These are phyloP conservation scores for Psilocybe sp. DNA, from an alignment of 768 basidiomycete species.

Conservation along the genomic window DNA sequence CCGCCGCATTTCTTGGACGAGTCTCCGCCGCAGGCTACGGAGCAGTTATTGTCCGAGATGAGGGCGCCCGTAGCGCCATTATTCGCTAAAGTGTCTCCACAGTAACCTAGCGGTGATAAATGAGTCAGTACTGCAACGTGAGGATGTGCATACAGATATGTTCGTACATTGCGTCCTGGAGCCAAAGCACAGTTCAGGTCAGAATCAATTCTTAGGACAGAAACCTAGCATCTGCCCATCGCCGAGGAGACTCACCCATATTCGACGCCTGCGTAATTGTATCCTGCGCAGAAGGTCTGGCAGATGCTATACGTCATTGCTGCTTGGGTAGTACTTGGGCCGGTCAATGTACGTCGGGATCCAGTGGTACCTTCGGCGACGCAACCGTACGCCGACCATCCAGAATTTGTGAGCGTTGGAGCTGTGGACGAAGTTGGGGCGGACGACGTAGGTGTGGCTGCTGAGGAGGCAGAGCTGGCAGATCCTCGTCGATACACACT, in stretches of 20 bases:
- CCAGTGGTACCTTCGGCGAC: conserved; percentile 21
- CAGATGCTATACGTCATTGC: conserved; percentile 24
- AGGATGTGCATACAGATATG: neutral
- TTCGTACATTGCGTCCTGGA: neutral
- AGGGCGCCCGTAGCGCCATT: conserved; percentile 28
- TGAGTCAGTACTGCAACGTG: neutral
- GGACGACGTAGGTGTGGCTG: too few species aligned
- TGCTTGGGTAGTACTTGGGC: conserved; percentile 12
- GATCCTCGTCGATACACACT: conserved; percentile 16
- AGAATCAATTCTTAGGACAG: neutral
- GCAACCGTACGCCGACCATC: conserved; percentile 26
- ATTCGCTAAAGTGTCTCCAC: conserved; percentile 22
- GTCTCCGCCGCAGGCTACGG: conserved; percentile 20
- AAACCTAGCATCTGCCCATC: neutral
- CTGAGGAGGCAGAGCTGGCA: too few species aligned
- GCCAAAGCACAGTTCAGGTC: neutral
- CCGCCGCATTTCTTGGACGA: conserved; percentile 30
- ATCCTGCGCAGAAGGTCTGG: conserved; percentile 20
- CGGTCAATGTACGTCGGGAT: conserved; percentile 24
- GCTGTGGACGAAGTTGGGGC: too few species aligned
- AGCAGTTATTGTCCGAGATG: conserved; percentile 19
- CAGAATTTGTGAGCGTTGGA: conserved; percentile 1
- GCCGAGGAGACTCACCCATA: conserved; percentile 9
- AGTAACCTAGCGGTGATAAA: conserved; percentile 18
- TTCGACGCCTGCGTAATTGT: conserved; percentile 24